A percentile compares a stretch with the other conserved stretches of the same genome.
Evolutionary conservation across 2,329 filamentous ascomycete genomes (phyloP).

Genomic region (Coniochaeta hoffmannii): DNA sequence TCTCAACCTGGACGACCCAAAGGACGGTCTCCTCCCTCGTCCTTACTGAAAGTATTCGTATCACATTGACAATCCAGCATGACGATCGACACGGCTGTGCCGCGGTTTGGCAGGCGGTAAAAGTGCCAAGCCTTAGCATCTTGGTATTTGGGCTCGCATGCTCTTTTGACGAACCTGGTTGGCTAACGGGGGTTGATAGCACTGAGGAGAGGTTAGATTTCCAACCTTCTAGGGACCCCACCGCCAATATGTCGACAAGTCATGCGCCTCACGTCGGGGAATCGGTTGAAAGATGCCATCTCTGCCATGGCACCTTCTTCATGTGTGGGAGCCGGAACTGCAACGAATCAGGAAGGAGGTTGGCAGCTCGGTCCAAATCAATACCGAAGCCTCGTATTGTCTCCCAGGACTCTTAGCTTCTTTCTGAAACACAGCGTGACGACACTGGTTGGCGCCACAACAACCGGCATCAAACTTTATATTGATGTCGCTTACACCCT

Average conservation of each 20-base stretch:
- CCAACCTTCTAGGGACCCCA: too few relatives aligned
- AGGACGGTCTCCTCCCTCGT: too few relatives aligned
- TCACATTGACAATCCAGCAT: background rate
- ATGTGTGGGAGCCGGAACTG: background rate
- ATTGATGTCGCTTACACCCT: background rate
- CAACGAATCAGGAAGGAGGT: background rate
- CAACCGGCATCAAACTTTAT: background rate
- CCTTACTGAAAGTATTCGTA: background rate
- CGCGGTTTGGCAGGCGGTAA: background rate
- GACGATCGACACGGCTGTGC: background rate
- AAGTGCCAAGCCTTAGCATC: background rate
- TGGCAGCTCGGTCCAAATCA: background rate
- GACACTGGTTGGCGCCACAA: background rate
- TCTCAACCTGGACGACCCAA: too few relatives aligned
- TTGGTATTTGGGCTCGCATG: background rate
- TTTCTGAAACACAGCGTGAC: background rate
- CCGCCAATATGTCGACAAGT: too few relatives aligned
- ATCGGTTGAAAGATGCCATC: too few relatives aligned
- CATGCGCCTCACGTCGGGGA: too few relatives aligned
- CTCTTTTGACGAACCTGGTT: background rate
- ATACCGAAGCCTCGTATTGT: background rate
- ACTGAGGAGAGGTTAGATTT: background rate
- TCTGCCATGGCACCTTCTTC: background rate
- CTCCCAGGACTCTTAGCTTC: background rate
- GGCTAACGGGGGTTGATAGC: background rate